Percentiles rank a stretch among this genome's conserved stretches.
Evolutionary conservation across 371 early-diverging fungal species (phyloP).

Genomic region (Saksenaea oblongispora): DNA sequence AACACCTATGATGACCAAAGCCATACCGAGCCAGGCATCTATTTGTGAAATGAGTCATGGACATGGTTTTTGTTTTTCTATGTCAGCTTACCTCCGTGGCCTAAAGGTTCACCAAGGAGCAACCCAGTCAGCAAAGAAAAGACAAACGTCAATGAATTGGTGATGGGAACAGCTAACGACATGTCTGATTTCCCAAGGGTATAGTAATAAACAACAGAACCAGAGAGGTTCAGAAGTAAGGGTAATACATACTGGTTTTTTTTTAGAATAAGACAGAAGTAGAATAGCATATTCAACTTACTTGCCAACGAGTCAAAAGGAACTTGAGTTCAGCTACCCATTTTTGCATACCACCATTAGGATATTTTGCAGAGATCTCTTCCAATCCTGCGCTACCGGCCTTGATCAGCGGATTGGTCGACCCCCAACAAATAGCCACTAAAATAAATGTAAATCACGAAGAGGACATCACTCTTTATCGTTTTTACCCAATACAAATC

Average conservation of each 20-base stretch:
- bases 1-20: conserved; percentile 65
- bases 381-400: conserved; percentile 83
- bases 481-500: conserved; percentile 29
- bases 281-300: conserved; percentile 23
- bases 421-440: conserved; percentile 93
- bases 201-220: conserved; percentile 89
- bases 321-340: conserved; percentile 72
- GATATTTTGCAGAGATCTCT: conserved; percentile 47
- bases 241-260: conserved; percentile 80
- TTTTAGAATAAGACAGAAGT: neutral
- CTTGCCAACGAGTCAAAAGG: conserved; percentile 87
- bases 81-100: conserved; percentile 45
- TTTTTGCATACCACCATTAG: conserved; percentile 53
- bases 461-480: neutral
- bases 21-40: conserved; percentile 70
- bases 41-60: neutral
- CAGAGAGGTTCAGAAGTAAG: conserved; percentile 82
- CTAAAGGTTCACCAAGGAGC: conserved; percentile 75
- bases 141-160: conserved; percentile 87
- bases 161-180: conserved; percentile 91
- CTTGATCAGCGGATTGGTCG: conserved; percentile 95
- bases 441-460: neutral
- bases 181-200: conserved; percentile 88
- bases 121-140: conserved; percentile 82
- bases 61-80: neutral